Conservation (phyloP, 2,329 filamentous ascomycete genomes). For the Neofusicoccum parvum region DNA sequence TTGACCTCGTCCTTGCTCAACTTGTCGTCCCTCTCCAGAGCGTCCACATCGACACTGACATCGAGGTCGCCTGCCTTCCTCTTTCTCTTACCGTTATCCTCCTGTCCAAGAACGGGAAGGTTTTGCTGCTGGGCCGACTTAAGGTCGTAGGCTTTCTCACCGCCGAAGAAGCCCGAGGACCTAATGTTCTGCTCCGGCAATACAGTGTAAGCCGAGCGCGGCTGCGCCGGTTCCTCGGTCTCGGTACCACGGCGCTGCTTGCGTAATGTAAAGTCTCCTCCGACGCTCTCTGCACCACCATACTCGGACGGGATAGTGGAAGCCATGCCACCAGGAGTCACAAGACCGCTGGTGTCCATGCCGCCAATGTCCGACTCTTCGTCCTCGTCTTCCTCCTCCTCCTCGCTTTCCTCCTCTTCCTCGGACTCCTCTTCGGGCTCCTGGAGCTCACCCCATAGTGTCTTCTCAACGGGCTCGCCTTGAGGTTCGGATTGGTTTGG, state of each 20-base stretch:
- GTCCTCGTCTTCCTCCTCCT: constrained; percentile 70
- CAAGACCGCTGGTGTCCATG: constrained; percentile 64
- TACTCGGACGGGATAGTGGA: constrained; percentile 83
- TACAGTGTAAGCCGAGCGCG: constrained; percentile 83
- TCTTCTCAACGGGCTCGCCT: constrained; percentile 82
- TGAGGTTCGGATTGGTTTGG: constrained; percentile 60
- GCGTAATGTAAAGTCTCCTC: constrained; percentile 86
- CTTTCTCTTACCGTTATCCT: constrained; percentile 81
- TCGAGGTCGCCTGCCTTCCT: constrained; percentile 90
- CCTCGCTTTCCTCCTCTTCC: constrained; percentile 64
- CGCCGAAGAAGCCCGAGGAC: constrained; percentile 92
- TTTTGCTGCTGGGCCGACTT: constrained; percentile 56
- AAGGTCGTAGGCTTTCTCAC: constrained; percentile 90
- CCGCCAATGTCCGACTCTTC: constrained; percentile 64
- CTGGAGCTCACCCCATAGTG: constrained; percentile 86
- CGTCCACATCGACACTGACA: constrained; percentile 85
- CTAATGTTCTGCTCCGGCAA: constrained; percentile 85
- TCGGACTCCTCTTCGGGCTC: constrained; percentile 62
- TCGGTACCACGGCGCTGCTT: constrained; percentile 85
- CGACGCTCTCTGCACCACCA: constrained; percentile 72
- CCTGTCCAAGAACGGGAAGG: constrained; percentile 76
- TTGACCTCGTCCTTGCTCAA: constrained; percentile 83
- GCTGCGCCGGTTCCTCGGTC: constrained; percentile 76
- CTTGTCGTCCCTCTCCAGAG: constrained; percentile 71
- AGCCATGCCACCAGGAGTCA: constrained; percentile 78